These are phyloP conservation scores for Yamadazyma sp. DNA, from an alignment of 805 yeast genomes.

Conservation along the genomic window DNA sequence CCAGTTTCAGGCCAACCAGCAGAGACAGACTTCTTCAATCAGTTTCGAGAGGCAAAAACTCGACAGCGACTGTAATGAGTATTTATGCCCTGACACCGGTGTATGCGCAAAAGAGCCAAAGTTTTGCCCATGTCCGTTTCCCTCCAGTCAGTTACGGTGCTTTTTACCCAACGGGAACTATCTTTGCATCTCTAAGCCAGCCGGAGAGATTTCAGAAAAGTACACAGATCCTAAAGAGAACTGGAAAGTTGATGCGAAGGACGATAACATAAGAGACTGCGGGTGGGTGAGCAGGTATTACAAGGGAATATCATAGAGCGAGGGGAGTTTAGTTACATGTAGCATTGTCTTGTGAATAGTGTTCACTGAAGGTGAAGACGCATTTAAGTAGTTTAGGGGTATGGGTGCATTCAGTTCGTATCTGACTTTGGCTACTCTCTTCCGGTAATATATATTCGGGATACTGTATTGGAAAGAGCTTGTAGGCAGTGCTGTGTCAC, in stretches of 20 bases:
- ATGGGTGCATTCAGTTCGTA: too few relatives aligned
- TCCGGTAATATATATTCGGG: too few relatives aligned
- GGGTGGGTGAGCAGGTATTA: constrained; percentile 79
- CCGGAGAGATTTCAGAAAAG: constrained; percentile 34
- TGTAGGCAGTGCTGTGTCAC: too few relatives aligned
- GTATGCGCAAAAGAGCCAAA: constrained; percentile 67
- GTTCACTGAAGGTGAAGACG: too few relatives aligned
- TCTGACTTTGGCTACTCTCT: too few relatives aligned
- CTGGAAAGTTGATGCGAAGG: constrained; percentile 48
- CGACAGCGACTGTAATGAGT: constrained; percentile 54
- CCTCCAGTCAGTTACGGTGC: constrained; percentile 82
- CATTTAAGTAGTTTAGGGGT: too few relatives aligned
- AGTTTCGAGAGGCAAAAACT: constrained; percentile 39
- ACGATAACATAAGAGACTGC: constrained; percentile 68
- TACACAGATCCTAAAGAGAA: constrained; percentile 44
- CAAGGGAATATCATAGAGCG: too few relatives aligned
- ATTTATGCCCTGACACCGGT: constrained; percentile 81
- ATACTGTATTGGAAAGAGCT: too few relatives aligned
- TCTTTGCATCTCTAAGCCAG: constrained; percentile 84
- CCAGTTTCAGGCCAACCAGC: constrained; percentile 21
- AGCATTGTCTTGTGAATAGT: too few relatives aligned
- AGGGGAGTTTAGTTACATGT: too few relatives aligned
- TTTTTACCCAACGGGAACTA: constrained; percentile 65
- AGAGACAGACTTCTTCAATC: constrained; percentile 13
- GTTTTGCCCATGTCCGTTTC: constrained; percentile 90